Evolutionary conservation across 1,284 basidiomycete species (phyloP).

Genomic region (Cutaneotrichosporon cutaneum): DNA sequence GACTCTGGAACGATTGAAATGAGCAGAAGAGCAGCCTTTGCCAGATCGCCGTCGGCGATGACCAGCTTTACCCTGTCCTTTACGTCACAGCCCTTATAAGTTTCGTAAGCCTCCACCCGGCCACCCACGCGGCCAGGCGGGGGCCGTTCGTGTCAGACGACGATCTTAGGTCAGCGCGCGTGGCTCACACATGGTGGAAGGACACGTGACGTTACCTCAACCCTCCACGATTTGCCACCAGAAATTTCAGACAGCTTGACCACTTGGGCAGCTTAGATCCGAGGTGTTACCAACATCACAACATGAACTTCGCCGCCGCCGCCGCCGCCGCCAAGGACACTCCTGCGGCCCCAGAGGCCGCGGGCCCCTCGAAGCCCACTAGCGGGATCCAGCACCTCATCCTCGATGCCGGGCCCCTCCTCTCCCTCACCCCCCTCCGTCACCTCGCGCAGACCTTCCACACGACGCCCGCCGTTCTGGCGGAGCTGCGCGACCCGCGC

Average conservation of each 20-base stretch:
- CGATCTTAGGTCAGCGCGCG: not conserved
- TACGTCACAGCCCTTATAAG: no score
- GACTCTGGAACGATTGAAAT: not conserved
- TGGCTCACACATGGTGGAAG: no score
- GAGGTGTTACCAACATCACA: not conserved
- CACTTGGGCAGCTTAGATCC: no score
- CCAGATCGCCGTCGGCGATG: no score
- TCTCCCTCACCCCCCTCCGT: conserved; percentile 78
- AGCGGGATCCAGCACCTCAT: conserved; percentile 67
- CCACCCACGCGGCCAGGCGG: no score
- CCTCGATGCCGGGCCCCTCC: conserved; percentile 86
- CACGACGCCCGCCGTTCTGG: conserved; percentile 83
- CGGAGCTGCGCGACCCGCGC: conserved; percentile 81
- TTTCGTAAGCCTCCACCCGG: no score
- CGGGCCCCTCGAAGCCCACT: not conserved
- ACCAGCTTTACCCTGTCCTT: no score
- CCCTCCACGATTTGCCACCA: not conserved
- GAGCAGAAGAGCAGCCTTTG: no score
- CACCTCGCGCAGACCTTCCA: conserved; percentile 78
- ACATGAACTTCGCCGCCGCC: conserved; percentile 2
- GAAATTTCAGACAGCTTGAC: not conserved
- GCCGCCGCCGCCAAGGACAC: not conserved
- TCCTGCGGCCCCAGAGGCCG: not conserved
- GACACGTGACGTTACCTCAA: not conserved
- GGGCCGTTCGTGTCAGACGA: no score